Conservation (phyloP, 495 filamentous ascomycete species). For the Ramalina peruviana region DNA sequence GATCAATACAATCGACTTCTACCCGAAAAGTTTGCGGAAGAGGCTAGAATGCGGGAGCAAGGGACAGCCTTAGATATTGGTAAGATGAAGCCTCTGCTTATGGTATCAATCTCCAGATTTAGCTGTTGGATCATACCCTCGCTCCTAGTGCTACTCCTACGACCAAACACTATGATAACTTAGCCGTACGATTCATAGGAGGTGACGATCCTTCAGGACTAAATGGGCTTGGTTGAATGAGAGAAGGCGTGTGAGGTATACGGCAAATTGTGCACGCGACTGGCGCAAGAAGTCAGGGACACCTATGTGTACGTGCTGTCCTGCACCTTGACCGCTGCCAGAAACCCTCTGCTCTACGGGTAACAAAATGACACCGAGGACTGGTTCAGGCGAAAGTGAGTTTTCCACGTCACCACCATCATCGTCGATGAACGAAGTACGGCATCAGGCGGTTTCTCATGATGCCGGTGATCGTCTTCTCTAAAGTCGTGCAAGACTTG, state of each 20-base stretch:
- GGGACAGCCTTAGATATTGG: no score
- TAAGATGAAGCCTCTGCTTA: no score
- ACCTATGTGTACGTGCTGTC: neutral
- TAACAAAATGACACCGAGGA: neutral
- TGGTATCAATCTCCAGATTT: no score
- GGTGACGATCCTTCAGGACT: no score
- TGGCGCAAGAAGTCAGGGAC: neutral
- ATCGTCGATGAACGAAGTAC: neutral
- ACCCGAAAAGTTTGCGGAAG: no score
- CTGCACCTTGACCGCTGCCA: neutral
- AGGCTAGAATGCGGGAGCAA: no score
- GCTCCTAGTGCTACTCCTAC: no score
- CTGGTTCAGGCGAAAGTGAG: neutral
- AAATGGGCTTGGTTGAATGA: neutral
- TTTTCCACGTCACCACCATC: neutral
- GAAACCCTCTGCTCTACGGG: neutral
- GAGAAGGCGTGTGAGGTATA: neutral
- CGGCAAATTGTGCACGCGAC: neutral
- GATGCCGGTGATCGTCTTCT: neutral
- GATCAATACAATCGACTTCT: no score
- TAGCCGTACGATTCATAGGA: no score
- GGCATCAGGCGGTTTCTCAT: neutral
- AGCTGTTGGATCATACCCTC: no score
- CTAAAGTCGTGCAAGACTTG: conserved; percentile 4
- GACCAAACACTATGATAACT: no score